These are phyloP conservation scores for Aspergillus udagawae DNA, from an alignment of 2,329 filamentous ascomycete genomes.

Conservation along the genomic window DNA sequence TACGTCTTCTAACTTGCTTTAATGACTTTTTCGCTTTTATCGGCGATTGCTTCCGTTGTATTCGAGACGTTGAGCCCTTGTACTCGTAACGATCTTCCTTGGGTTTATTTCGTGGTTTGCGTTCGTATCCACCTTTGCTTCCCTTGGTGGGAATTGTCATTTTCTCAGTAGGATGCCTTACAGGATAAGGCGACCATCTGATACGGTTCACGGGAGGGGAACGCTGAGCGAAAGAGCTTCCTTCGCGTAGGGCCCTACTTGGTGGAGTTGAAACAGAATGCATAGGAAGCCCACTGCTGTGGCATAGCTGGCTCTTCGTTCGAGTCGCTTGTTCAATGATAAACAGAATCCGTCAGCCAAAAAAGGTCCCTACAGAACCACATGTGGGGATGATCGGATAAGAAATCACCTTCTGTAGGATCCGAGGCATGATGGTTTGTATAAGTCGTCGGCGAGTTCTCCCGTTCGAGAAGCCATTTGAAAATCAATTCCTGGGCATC, in stretches of 20 bases:
- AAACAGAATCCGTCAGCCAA: neutral
- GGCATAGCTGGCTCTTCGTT: neutral
- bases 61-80: slow-evolving; percentile 16
- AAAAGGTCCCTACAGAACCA: neutral
- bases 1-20: slow-evolving; percentile 22
- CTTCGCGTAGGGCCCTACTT: neutral
- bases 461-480: neutral
- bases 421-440: neutral
- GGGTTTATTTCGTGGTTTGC: slow-evolving; percentile 53
- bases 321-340: neutral
- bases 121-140: slow-evolving; percentile 41
- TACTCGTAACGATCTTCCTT: slow-evolving; percentile 54
- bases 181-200: neutral
- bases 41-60: neutral
- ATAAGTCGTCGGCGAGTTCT: neutral
- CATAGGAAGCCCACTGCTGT: neutral
- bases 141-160: neutral
- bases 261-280: neutral
- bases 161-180: neutral
- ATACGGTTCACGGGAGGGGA: neutral
- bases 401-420: neutral
- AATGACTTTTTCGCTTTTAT: slow-evolving; percentile 18
- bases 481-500: neutral
- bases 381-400: neutral
- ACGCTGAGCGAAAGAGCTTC: neutral